Percentiles rank a stretch among this genome's conserved stretches.
Conservation (phyloP, 805 yeast species). For the Kazachstania viticola region DNA sequence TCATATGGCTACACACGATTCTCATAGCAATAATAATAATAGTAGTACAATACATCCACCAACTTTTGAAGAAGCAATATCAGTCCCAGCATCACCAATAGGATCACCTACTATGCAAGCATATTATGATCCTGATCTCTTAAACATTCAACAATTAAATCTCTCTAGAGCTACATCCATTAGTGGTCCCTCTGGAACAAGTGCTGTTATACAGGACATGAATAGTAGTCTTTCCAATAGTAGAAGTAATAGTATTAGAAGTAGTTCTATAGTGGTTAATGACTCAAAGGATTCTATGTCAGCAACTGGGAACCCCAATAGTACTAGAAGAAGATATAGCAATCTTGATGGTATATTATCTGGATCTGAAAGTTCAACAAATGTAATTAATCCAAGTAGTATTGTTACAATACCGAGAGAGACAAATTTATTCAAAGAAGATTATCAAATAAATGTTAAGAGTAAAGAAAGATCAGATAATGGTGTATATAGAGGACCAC, state of each 20-base stretch:
- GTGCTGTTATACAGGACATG: constrained; percentile 1
- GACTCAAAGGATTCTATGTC: not conserved
- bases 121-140: constrained; percentile 9
- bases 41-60: constrained; percentile 30
- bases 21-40: constrained; percentile 1
- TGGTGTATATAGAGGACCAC: no score
- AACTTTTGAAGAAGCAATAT: constrained; percentile 50
- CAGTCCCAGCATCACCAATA: constrained; percentile 35
- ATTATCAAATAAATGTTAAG: constrained; percentile 1
- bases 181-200: constrained; percentile 9
- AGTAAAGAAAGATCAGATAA: no score
- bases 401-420: no score
- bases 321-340: constrained; percentile 4
- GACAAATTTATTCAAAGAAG: constrained; percentile 4
- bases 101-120: constrained; percentile 11
- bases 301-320: not conserved
- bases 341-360: constrained; percentile 12
- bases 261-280: not conserved
- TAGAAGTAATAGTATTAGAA: constrained; percentile 1
- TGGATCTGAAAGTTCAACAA: not conserved
- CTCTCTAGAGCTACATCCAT: constrained; percentile 15
- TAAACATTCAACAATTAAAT: constrained; percentile 14
- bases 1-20: constrained; percentile 12
- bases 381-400: no score
- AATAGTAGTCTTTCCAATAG: constrained; percentile 1